A percentile compares a stretch with the other conserved stretches of the same genome.
Conservation (phyloP, 1,139 yeast species). For the Magnusiomyces starmeri region DNA sequence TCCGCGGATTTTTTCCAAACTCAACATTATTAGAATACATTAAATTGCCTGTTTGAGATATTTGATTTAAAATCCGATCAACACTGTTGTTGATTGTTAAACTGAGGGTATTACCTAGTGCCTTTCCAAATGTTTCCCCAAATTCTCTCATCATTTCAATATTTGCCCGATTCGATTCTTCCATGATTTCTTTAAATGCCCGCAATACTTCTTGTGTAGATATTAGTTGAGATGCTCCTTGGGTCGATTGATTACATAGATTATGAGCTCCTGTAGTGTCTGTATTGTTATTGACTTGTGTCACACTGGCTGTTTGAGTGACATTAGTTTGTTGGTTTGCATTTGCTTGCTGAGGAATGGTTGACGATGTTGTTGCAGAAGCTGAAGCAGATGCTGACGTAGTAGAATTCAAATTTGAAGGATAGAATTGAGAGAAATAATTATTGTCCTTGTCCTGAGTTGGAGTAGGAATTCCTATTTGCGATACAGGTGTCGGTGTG, state of each 20-base stretch:
- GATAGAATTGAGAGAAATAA: background rate
- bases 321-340: no score
- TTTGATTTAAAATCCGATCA: background rate
- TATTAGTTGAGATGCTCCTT: background rate
- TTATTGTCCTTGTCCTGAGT: background rate
- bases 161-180: constrained; percentile 1
- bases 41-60: background rate
- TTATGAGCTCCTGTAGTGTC: background rate
- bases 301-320: background rate
- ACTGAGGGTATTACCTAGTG: constrained; percentile 8
- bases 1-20: no score
- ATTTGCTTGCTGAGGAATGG: background rate
- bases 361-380: background rate
- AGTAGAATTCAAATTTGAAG: no score
- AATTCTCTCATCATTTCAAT: constrained; percentile 9
- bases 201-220: no score
- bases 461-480: background rate
- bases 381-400: no score
- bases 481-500: background rate
- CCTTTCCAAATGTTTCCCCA: constrained; percentile 7
- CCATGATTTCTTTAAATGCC: constrained; percentile 1
- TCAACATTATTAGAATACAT: no score
- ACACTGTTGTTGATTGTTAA: constrained; percentile 1
- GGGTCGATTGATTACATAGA: background rate
- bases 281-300: background rate